Evolutionary conservation across 1,284 basidiomycete species (phyloP).

Genomic region (Malassezia psittaci): DNA sequence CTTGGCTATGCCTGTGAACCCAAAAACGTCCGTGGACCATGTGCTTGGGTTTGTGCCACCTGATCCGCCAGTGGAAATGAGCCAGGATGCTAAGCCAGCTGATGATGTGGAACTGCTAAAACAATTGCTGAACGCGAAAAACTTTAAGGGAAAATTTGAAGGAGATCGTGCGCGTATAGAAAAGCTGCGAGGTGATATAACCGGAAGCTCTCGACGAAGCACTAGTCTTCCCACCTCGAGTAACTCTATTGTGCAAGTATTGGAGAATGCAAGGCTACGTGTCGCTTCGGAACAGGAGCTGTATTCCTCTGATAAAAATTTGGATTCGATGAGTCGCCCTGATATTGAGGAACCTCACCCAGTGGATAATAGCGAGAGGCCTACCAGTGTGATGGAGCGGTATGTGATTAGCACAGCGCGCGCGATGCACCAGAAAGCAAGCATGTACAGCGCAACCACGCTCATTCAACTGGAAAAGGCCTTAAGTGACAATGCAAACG

Average conservation of each 20-base stretch:
- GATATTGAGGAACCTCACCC: slow-evolving; percentile 3
- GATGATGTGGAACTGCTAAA: slow-evolving; percentile 32
- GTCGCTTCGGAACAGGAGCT: neutral
- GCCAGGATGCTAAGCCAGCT: slow-evolving; percentile 14
- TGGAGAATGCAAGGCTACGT: neutral
- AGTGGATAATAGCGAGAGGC: neutral
- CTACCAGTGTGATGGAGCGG: neutral
- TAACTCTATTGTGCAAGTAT: neutral
- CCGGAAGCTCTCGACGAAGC: slow-evolving; percentile 7
- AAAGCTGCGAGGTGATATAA: slow-evolving; percentile 27
- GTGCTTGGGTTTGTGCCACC: slow-evolving; percentile 31
- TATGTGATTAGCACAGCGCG: neutral
- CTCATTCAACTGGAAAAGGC: neutral
- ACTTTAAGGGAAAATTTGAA: neutral
- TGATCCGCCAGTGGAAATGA: slow-evolving; percentile 22
- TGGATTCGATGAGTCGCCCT: neutral
- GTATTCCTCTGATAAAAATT: neutral
- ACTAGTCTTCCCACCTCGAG: neutral
- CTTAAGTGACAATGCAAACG: neutral
- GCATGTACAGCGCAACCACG: neutral
- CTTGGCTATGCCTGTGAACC: slow-evolving; percentile 30
- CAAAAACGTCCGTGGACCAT: slow-evolving; percentile 31
- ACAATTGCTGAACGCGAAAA: slow-evolving; percentile 20
- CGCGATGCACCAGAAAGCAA: neutral
- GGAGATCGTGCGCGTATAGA: slow-evolving; percentile 13